phyloP scores from a whole-genome alignment of 805 yeast genomes.

The Candida rishiriensis region DNA sequence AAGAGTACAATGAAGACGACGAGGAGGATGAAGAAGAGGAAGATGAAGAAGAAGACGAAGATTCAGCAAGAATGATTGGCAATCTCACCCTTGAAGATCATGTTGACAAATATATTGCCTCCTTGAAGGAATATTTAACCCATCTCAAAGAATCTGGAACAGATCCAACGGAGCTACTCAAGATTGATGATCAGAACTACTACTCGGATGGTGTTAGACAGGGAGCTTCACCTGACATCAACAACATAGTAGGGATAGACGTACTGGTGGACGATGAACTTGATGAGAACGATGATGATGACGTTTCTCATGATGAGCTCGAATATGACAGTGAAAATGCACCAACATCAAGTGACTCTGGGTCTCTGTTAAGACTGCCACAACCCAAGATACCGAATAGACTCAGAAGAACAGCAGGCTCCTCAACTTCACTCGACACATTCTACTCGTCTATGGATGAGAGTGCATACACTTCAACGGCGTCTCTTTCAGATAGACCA shows the following conservation, averaged over 20 bases:
- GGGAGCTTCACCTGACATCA: not conserved
- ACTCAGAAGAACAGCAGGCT: not conserved
- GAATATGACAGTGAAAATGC: not conserved
- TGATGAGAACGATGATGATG: slow-evolving; percentile 3
- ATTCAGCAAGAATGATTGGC: not conserved
- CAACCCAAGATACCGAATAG: not conserved
- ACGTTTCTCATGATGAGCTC: not conserved
- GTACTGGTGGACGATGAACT: slow-evolving; percentile 4
- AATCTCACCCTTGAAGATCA: slow-evolving; percentile 4
- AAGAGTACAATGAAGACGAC: slow-evolving; percentile 18
- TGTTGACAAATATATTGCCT: slow-evolving; percentile 9
- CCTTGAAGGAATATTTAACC: slow-evolving; percentile 6
- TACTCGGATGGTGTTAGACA: slow-evolving; percentile 11
- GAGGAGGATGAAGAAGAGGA: slow-evolving; percentile 6
- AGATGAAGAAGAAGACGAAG: not conserved
- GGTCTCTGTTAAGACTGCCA: not conserved
- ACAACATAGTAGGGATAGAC: not conserved
- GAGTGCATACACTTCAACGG: slow-evolving; percentile 12
- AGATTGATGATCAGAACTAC: slow-evolving; percentile 18
- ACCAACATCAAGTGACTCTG: not conserved
- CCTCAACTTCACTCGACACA: slow-evolving; percentile 5
- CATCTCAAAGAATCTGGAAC: slow-evolving; percentile 8
- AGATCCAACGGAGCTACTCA: slow-evolving; percentile 13
- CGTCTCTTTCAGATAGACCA: slow-evolving; percentile 15
- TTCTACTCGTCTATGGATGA: slow-evolving; percentile 18